Base-by-base conservation (phyloP, 2,329 filamentous ascomycete genomes). In the Ilyonectria sp. region DNA sequence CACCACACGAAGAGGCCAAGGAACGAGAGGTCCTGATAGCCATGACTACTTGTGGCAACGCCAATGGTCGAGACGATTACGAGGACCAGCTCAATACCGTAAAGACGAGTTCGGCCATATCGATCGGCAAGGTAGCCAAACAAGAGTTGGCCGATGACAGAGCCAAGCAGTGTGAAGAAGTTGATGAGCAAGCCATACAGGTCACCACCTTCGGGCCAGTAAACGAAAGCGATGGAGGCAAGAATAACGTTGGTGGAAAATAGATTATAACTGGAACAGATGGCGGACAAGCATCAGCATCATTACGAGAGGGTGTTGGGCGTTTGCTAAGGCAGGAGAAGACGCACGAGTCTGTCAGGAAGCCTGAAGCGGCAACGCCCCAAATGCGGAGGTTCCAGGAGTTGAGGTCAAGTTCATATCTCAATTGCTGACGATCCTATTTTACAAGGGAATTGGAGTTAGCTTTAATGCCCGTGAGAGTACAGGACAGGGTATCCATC, bases 51-150 rank as follows among this genome's bases (percentile, higher is more conserved):
- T 0, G 85, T 87, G n/a, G 85, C 85, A 3, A 87, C 84, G 9
- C 86, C 86, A 67, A 88, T 85, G n/a, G 86, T 89, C 17, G 86
- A 87, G 9, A 88, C 83, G 57, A 89, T 86, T 53, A 89, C 86
- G 11, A 89, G 84, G 17, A 87, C 80, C 15, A 89, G 79, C 74
- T 88, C 86, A 59, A 89, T 85, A n/a, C 86, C 86, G 63, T 89
- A 89, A 2, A 88, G 80, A 5, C 85, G 82, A 13, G 86, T 88
- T 21, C 86, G 82, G n/a, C 86, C 86, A 74, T 85, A 86, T 63
- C 83, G 83, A 69, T 89, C 86, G 43, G 86, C 86, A 6, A 89
- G 81, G 64, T 84, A 86, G 47, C 86, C 86, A 68, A 88, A 89
- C 23, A 84, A 72, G 26, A 88, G 74, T 71, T 88, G 86, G 33